Base-by-base conservation (phyloP, 345 rosid genomes). In the Kandelia obovata region DNA sequence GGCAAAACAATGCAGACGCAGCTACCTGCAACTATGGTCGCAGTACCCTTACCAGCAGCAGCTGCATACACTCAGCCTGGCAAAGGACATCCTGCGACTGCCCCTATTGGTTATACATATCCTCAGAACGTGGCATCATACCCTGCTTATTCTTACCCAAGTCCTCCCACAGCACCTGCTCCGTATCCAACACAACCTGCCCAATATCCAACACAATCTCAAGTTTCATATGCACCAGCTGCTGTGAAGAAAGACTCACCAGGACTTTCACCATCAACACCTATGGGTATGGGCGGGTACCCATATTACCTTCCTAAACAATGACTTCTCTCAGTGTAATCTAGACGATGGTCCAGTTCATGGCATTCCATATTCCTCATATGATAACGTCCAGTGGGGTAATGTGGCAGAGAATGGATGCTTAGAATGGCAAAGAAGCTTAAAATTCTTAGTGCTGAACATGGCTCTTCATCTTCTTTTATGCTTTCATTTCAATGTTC, bases 231-330 rank as follows among this genome's bases (percentile, higher is more conserved):
- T 70, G 65, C 81, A 30, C 63, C 67, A 11, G 66, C 67, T 51
- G 51, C 77, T 21, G 19, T 67, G 66, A 79, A 74, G 83, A 84
- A 83, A 74, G 86, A 85, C 30, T 79, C 69, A 0, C 39, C 69
- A 1, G 86, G 89, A 35, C 58, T 70, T 27, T 79, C 79, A 10
- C 71, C 77, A 15, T 25, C 77, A 55, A 9, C 81, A 43, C 79
- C 79, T 43, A 57, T 80, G 67, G 87, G 83, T 67, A 81, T 87
- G 84, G 82, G 81, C 32, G 86, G 85, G 23, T 85, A 80, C 69
- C 86, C 86, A 1, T 83, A 71, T 71, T 83, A 78, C 64, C 46
- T 64, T 58, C 80, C 77, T 17, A 73, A 64, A 64, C 70, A 55
- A 60, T 72, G 21, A 65, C 58, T 43, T 2, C 23, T 75, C 70